These are phyloP conservation scores for Lactarius trivialis DNA, from an alignment of 768 basidiomycete species.

Conservation along the genomic window DNA sequence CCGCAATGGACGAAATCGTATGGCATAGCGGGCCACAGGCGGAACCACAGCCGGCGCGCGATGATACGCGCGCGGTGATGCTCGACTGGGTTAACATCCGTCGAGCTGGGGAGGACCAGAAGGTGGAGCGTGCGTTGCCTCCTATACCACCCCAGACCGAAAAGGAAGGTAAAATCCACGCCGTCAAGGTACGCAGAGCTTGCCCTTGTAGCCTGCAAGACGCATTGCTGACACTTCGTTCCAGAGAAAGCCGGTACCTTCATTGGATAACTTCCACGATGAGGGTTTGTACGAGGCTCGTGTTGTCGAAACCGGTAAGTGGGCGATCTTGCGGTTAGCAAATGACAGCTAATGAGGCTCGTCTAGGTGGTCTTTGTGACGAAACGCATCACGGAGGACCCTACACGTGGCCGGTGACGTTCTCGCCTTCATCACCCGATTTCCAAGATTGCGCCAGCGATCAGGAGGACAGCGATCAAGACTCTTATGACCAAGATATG, in stretches of 20 bases:
- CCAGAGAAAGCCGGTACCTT: constrained; percentile 21
- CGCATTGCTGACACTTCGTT: not conserved
- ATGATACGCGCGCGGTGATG: constrained; percentile 17
- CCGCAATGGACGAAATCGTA: constrained; percentile 4
- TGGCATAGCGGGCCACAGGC: constrained; percentile 12
- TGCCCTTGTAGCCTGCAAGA: not conserved
- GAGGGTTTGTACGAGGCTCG: constrained; percentile 1
- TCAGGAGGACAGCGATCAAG: constrained; percentile 20
- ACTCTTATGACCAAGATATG: constrained; percentile 19
- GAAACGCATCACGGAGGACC: constrained; percentile 8
- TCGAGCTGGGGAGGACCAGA: constrained; percentile 8
- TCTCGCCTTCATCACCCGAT: constrained; percentile 13
- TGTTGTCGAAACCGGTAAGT: constrained; percentile 12
- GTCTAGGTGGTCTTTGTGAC: constrained; percentile 6
- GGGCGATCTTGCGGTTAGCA: not conserved
- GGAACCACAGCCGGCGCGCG: constrained; percentile 8
- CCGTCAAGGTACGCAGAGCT: constrained; percentile 13
- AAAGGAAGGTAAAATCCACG: constrained; percentile 7
- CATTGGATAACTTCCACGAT: constrained; percentile 15
- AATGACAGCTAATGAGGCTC: constrained; percentile 9
- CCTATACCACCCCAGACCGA: constrained; percentile 7
- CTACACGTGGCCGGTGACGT: constrained; percentile 16
- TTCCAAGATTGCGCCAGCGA: constrained; percentile 17
- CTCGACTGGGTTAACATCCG: constrained; percentile 19
- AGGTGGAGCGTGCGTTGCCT: constrained; percentile 15